These are phyloP conservation scores for Penicillium herquei DNA, from an alignment of 495 filamentous ascomycete species.

Conservation along the genomic window DNA sequence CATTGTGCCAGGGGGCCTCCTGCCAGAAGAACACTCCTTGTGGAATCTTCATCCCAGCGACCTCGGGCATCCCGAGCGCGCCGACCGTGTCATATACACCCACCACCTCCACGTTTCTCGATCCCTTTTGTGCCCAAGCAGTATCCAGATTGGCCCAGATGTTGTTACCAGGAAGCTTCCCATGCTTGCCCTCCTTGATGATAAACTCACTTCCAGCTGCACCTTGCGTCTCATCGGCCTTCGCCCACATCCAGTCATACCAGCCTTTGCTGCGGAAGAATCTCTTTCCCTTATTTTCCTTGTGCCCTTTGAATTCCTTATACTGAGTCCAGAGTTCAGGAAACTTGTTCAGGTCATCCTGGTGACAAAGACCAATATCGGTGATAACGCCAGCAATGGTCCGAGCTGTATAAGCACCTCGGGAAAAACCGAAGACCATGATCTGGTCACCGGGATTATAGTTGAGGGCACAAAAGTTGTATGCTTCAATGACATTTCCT, in stretches of 20 bases:
- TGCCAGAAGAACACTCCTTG: background rate
- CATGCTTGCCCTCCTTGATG: background rate
- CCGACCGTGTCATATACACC: constrained; percentile 64
- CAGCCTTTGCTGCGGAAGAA: constrained; percentile 17
- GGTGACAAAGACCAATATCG: constrained; percentile 47
- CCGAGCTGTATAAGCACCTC: constrained; percentile 58
- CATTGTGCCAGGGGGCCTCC: constrained; percentile 12
- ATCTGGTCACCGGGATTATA: constrained; percentile 55
- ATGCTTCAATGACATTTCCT: constrained; percentile 20
- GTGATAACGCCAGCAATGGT: constrained; percentile 54
- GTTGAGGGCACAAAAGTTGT: constrained; percentile 35
- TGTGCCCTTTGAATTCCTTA: constrained; percentile 31
- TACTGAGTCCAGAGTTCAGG: constrained; percentile 48
- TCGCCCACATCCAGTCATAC: constrained; percentile 18
- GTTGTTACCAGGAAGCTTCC: background rate
- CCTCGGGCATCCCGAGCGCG: constrained; percentile 23
- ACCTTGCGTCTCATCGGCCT: constrained; percentile 20
- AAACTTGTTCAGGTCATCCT: constrained; percentile 41
- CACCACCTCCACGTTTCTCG: constrained; percentile 43
- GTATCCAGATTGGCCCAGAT: background rate
- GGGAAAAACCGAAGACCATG: constrained; percentile 58
- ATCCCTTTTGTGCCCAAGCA: constrained; percentile 17
- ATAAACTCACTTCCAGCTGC: background rate
- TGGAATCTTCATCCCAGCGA: constrained; percentile 18
- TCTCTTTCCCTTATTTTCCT: constrained; percentile 1